Conservation (phyloP, 768 basidiomycete species). For the Trametes villosa region DNA sequence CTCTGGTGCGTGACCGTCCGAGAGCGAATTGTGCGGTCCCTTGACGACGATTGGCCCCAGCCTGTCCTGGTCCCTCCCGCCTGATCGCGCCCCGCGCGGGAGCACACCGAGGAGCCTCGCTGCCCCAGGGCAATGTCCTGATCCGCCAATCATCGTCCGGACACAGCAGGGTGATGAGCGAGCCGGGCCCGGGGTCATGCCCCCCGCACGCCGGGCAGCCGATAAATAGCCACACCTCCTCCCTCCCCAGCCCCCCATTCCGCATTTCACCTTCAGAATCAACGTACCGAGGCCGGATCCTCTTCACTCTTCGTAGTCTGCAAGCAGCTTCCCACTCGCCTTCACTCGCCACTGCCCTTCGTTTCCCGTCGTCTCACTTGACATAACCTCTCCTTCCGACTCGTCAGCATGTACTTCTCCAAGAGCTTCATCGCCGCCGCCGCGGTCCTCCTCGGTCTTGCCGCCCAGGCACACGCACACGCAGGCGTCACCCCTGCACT, state of each 20-base stretch:
- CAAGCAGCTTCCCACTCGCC: not conserved
- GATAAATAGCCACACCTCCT: not conserved
- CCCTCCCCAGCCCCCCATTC: not conserved
- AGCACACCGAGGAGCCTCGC: not conserved
- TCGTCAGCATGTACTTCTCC: conserved; percentile 32
- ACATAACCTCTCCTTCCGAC: not conserved
- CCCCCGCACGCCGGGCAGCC: not conserved
- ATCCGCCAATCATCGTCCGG: too few species aligned
- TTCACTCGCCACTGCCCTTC: not conserved
- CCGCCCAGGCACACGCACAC: conserved; percentile 46
- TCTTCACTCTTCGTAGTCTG: conserved; percentile 15
- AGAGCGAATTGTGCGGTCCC: not conserved
- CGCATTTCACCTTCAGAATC: conserved; percentile 2
- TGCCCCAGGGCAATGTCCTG: too few species aligned
- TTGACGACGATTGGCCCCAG: not conserved
- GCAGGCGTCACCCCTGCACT: conserved; percentile 49
- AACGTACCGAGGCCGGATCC: conserved; percentile 22
- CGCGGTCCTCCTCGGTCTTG: conserved; percentile 38
- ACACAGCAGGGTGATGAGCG: too few species aligned
- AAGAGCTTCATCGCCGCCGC: conserved; percentile 31
- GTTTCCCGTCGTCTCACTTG: not conserved
- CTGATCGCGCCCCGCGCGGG: not conserved
- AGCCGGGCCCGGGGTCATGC: too few species aligned
- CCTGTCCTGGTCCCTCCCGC: not conserved
- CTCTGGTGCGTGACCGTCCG: not conserved